A percentile compares a stretch with the other conserved stretches of the same genome.
Evolutionary conservation across 805 yeast genomes (phyloP).

Genomic region (Saturnispora quitensis): DNA sequence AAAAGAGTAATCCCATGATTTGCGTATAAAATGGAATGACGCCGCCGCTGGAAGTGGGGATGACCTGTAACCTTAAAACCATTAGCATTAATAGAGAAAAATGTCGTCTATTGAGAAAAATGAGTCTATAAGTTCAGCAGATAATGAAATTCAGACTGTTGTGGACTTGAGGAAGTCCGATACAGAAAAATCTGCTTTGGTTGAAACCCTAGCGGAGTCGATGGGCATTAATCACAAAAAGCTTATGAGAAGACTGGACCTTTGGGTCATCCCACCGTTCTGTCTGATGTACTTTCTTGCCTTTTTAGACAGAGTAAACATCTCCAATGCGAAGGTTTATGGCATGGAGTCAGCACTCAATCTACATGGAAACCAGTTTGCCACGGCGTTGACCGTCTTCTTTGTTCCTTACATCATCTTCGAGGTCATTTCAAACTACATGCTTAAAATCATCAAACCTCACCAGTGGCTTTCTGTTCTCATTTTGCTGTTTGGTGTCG

Average conservation of each 20-base stretch:
- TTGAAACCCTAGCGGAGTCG: constrained; percentile 32
- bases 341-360: constrained; percentile 50
- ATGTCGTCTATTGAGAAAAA: constrained; percentile 6
- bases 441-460: constrained; percentile 50
- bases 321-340: constrained; percentile 70
- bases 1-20: neutral
- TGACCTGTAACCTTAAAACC: neutral
- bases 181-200: constrained; percentile 14
- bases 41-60: neutral
- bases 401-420: constrained; percentile 61
- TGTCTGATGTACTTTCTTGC: constrained; percentile 66
- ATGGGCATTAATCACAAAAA: constrained; percentile 43
- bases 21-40: neutral
- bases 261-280: constrained; percentile 68
- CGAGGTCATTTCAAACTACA: constrained; percentile 58
- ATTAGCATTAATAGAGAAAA: neutral
- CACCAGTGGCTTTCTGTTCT: constrained; percentile 54
- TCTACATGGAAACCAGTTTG: constrained; percentile 51
- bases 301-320: constrained; percentile 73
- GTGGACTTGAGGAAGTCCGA: constrained; percentile 1
- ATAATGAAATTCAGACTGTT: neutral
- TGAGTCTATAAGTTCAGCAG: neutral
- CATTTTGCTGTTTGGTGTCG: constrained; percentile 51
- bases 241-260: constrained; percentile 57
- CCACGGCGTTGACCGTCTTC: constrained; percentile 57